Base-by-base conservation (phyloP, 371 early-diverging fungal species). In the Apophysomyces ossiformis region DNA sequence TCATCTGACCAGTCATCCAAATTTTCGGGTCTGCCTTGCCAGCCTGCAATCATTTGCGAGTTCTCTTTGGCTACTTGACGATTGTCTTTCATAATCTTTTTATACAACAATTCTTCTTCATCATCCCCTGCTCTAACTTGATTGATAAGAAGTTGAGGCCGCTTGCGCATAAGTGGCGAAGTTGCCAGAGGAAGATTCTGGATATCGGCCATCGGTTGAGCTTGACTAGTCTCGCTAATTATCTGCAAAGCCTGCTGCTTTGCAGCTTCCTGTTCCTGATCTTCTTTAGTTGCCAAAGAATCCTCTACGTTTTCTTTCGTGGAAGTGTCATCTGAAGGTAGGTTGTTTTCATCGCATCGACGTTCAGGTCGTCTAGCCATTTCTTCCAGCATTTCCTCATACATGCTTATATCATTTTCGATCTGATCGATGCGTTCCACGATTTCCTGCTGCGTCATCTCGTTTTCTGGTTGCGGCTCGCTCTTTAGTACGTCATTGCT, bases 1-100 rank as follows among this genome's bases (percentile, higher is more conserved):
- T 76, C 63, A 58, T 87, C 70, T 54, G 82, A 61, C 82, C 82
- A 79, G 62, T 77, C 71, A 7, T 72, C 72, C 4, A 60, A 47
- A 38, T 72, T 61, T 16, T 77, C 76, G 12, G 56, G 62, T 46
- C 67, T 68, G 63, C 65, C 75, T 68, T 72, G 72, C 79, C 84
- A 66, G 7, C 83, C 79, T 12, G 71, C 72, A 37, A 77, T 66
- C 61, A 84, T 71, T 3, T 68, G 63, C 1, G 85, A 80, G 47
- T 81, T 82, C 13, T 77, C 72, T 56, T 80, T 79, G 8, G 92
- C 91, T 1, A 78, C 68, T 7, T 74, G 69, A 26, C 79, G 83
- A 66, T 92, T 92, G 37, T 89, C 88, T 4, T 73, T 73, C 37
- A 89, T 79, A 7, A 92, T 84, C 11, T 82, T 76, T 58, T 82